phyloP scores from a whole-genome alignment of 139 green algal species.

The Monoraphidium neglectum region DNA sequence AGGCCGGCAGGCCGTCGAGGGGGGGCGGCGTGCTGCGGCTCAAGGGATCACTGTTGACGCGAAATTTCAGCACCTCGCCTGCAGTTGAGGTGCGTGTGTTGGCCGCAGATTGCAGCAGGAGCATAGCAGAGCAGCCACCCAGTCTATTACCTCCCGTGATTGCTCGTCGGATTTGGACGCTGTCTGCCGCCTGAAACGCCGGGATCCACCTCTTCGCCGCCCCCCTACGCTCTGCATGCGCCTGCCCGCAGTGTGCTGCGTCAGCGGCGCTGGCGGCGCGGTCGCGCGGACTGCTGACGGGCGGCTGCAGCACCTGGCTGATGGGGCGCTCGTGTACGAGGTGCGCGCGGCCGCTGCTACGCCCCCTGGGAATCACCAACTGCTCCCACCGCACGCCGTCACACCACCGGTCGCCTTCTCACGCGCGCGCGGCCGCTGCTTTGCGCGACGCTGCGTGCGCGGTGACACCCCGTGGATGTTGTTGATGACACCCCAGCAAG shows the following conservation, averaged over 20 bases:
- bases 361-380: background rate
- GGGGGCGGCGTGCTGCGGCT: background rate
- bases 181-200: background rate
- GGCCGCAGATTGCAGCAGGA: too few species aligned
- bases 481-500: too few species aligned
- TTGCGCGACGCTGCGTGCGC: too few species aligned
- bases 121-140: too few species aligned
- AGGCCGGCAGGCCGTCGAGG: background rate
- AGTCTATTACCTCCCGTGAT: too few species aligned
- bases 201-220: background rate
- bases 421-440: too few species aligned
- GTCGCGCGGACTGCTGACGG: conserved; percentile 22
- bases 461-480: too few species aligned
- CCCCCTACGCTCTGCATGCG: background rate
- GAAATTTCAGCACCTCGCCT: too few species aligned
- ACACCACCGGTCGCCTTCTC: too few species aligned
- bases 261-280: background rate
- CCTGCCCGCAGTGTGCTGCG: conserved; percentile 5
- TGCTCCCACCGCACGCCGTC: background rate
- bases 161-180: background rate
- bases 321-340: background rate
- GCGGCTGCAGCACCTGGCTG: conserved; percentile 11
- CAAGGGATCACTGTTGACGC: background rate
- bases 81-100: too few species aligned
- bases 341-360: background rate